Percentiles rank a stretch among this genome's conserved stretches.
These are phyloP conservation scores for Mangifera indica DNA, from an alignment of 345 rosid genomes.

Conservation along the genomic window DNA sequence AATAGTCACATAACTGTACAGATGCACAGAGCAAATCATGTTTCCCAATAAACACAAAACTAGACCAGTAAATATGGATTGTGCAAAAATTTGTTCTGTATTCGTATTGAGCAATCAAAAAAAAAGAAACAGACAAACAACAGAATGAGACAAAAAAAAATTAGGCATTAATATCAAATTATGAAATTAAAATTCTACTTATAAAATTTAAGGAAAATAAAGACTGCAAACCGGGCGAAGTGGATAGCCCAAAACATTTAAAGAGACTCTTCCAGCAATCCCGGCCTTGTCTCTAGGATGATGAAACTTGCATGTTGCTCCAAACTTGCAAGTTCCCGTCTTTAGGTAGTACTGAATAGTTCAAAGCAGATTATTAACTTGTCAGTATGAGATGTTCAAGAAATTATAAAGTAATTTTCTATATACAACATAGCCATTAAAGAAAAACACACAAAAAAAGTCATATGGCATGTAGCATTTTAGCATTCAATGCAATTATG, in stretches of 20 bases:
- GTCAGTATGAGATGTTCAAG: background rate
- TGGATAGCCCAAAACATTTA: constrained; percentile 91
- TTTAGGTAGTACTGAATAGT: constrained; percentile 77
- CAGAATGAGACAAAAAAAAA: constrained; percentile 4
- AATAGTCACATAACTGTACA: background rate
- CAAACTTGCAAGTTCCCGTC: constrained; percentile 99
- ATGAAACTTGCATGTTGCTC: constrained; percentile 99
- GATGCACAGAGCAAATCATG: background rate
- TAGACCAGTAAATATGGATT: background rate
- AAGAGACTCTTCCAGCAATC: constrained; percentile 80
- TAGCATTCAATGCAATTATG: background rate
- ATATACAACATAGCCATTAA: background rate
- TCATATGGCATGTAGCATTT: background rate
- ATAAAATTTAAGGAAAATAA: constrained; percentile 13
- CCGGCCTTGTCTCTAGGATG: constrained; percentile 98
- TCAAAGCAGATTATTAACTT: constrained; percentile 26
- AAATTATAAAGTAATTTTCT: background rate
- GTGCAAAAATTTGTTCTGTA: background rate
- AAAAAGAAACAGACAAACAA: background rate
- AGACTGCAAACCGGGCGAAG: constrained; percentile 67
- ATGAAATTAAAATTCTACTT: background rate
- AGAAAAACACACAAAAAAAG: background rate
- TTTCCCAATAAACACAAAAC: background rate
- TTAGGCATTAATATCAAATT: background rate
- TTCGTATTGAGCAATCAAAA: background rate